Percentiles rank a stretch among this genome's conserved stretches.
Conservation (phyloP, 345 rosid genomes). For the Citrus medica region DNA sequence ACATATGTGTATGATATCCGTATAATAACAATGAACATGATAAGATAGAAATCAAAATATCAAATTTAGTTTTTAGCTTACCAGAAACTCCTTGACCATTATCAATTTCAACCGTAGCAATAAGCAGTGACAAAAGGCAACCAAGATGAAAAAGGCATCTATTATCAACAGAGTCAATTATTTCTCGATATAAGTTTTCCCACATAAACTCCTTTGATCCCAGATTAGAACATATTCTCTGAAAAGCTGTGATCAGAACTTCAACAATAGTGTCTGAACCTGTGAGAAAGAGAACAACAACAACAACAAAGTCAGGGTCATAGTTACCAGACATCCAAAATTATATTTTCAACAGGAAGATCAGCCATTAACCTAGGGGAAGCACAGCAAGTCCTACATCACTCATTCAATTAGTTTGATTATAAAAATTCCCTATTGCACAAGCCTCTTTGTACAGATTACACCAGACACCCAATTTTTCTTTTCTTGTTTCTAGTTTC, state of each 20-base stretch:
- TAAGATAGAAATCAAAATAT: slow-evolving; percentile 14
- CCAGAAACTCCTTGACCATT: slow-evolving; percentile 47
- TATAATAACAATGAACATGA: not conserved
- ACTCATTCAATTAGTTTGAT: not conserved
- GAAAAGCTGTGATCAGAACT: slow-evolving; percentile 50
- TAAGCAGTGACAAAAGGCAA: slow-evolving; percentile 49
- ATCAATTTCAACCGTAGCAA: slow-evolving; percentile 45
- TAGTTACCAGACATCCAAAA: not conserved
- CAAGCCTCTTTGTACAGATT: not conserved
- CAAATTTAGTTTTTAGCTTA: slow-evolving; percentile 29
- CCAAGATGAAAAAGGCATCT: slow-evolving; percentile 36
- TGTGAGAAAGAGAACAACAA: slow-evolving; percentile 27
- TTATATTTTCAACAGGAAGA: not conserved
- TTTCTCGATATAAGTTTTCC: slow-evolving; percentile 52
- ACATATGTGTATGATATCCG: not conserved
- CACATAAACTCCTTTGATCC: slow-evolving; percentile 52
- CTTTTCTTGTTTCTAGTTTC: not conserved
- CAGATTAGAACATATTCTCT: slow-evolving; percentile 58
- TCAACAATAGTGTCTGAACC: slow-evolving; percentile 56
- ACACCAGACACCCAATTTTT: not conserved
- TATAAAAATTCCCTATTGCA: not conserved
- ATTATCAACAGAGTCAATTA: slow-evolving; percentile 31
- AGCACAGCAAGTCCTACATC: not conserved
- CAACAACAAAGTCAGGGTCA: slow-evolving; percentile 16
- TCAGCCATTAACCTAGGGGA: not conserved